phyloP scores from a whole-genome alignment of 441 rosid genomes.

The Bocquillonia castaneifolia region DNA sequence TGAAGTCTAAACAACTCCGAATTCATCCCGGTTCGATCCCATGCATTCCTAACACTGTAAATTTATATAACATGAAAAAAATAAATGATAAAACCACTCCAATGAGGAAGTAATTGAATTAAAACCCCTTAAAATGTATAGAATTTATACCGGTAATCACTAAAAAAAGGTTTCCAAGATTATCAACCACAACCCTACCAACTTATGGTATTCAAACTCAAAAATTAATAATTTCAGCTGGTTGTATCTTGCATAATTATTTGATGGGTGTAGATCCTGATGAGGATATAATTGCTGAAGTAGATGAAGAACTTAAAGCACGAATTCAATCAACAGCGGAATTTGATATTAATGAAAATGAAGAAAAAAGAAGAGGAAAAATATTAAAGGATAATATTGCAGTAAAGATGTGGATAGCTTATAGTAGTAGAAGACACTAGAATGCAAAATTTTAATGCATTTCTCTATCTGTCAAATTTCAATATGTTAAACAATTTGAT shows the following conservation, averaged over 20 bases:
- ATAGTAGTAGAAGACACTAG: neutral
- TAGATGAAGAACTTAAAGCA: neutral
- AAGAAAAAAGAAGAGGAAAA: neutral
- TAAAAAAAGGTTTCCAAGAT: slow-evolving; percentile 11
- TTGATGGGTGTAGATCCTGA: neutral
- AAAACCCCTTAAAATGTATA: no score
- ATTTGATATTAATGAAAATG: neutral
- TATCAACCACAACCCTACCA: neutral
- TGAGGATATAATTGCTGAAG: neutral
- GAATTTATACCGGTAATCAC: no score
- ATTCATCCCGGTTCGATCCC: no score
- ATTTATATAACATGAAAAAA: no score
- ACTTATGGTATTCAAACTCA: neutral
- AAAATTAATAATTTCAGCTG: neutral
- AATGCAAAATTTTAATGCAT: no score
- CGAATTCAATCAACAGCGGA: neutral
- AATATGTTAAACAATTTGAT: no score
- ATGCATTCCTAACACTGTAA: no score
- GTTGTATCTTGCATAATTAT: slow-evolving; percentile 11
- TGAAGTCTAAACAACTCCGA: no score
- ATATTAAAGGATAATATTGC: neutral
- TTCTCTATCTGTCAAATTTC: no score
- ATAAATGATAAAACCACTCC: no score
- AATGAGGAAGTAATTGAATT: no score
- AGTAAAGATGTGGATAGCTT: neutral